phyloP scores from a whole-genome alignment of 768 basidiomycete species.

The Nidularia pulvinata region DNA sequence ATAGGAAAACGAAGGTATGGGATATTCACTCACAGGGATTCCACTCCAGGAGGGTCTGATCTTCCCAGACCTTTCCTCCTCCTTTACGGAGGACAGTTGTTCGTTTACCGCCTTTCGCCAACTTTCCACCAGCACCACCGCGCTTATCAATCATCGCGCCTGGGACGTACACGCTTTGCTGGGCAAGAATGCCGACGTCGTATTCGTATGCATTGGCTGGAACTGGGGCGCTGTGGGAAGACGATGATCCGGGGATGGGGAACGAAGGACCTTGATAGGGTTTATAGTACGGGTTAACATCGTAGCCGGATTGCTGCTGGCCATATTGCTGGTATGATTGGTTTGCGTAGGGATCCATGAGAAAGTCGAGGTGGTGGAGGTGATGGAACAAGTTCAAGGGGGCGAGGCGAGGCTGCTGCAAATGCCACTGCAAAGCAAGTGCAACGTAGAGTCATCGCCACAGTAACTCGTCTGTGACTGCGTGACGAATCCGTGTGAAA shows the following conservation, averaged over 20 bases:
- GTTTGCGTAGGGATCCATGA: conserved; percentile 42
- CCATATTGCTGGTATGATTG: conserved; percentile 49
- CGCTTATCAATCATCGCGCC: conserved; percentile 90
- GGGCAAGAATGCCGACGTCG: conserved; percentile 87
- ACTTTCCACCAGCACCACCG: conserved; percentile 82
- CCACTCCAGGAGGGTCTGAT: conserved; percentile 97
- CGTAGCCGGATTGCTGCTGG: conserved; percentile 50
- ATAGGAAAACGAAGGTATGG: not conserved
- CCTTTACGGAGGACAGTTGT: conserved; percentile 95
- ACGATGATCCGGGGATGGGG: conserved; percentile 61
- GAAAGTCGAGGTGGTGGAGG: not conserved
- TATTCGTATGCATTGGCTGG: conserved; percentile 93
- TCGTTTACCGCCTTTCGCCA: conserved; percentile 89
- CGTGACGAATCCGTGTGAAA: not conserved
- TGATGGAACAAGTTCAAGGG: not conserved
- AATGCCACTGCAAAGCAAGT: too few relatives aligned
- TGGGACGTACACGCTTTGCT: conserved; percentile 91
- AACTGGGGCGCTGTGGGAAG: conserved; percentile 74
- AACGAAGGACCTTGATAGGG: conserved; percentile 78
- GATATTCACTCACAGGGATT: conserved; percentile 76
- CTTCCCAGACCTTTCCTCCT: conserved; percentile 97
- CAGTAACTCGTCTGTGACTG: too few relatives aligned
- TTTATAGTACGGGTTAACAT: conserved; percentile 82
- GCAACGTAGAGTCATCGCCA: too few relatives aligned
- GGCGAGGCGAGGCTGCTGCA: not conserved